Evolutionary conservation across 352 stramenopile genomes (phyloP).

Genomic region (Pythium brachiatum): DNA sequence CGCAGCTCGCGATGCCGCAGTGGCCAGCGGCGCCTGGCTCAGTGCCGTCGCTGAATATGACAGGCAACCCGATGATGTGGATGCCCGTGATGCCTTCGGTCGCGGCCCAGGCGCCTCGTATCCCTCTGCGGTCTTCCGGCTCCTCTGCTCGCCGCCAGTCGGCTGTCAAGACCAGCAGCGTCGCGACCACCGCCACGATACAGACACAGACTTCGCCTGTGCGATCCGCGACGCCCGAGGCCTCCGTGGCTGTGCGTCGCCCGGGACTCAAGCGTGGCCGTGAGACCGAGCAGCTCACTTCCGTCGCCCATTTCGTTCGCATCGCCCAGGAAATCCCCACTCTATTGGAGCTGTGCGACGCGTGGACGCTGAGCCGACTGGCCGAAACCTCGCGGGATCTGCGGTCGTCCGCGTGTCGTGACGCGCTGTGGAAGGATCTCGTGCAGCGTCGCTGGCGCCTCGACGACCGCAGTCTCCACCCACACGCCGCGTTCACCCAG

Average conservation of each 20-base stretch:
- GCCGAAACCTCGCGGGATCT: conserved; percentile 39
- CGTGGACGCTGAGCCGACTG: conserved; percentile 41
- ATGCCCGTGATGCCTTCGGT: conserved; percentile 15
- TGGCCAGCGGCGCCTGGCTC: background rate
- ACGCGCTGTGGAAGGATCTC: conserved; percentile 39
- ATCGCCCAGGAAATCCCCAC: conserved; percentile 39
- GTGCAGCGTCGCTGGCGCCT: conserved; percentile 35
- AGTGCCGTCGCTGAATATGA: background rate
- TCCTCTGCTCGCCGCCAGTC: background rate
- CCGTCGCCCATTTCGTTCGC: conserved; percentile 31
- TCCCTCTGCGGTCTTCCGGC: background rate
- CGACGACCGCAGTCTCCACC: background rate
- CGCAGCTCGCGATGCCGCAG: conserved; percentile 1
- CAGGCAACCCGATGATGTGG: conserved; percentile 12
- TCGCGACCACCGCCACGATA: background rate
- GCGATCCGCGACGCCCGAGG: background rate
- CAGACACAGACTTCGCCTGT: conserved; percentile 5
- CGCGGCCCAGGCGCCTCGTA: background rate
- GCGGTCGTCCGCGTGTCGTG: conserved; percentile 6
- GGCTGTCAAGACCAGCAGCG: background rate
- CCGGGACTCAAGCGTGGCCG: conserved; percentile 9
- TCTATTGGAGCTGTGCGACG: conserved; percentile 47
- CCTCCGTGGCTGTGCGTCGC: background rate
- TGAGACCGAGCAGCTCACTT: background rate
- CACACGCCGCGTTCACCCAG: conserved; percentile 12